Evolutionary conservation across 2,329 filamentous ascomycete species (phyloP).

Genomic region (Colletotrichum sp.): DNA sequence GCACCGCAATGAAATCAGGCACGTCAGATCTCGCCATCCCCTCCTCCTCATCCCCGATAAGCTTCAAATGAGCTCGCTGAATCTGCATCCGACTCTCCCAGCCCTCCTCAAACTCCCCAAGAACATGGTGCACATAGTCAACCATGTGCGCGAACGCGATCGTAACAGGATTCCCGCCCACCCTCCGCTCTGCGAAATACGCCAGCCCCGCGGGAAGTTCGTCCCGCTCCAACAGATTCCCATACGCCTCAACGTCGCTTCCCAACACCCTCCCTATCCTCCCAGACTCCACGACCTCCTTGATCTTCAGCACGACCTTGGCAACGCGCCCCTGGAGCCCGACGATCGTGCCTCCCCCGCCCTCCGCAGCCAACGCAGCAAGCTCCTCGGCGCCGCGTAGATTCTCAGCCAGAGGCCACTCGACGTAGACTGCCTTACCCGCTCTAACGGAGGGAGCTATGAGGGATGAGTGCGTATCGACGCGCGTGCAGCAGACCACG

Average conservation of each 20-base stretch:
- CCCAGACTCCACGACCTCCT: constrained; percentile 46
- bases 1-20: constrained; percentile 32
- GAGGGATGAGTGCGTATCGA: constrained; percentile 55
- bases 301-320: constrained; percentile 48
- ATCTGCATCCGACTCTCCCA: constrained; percentile 33
- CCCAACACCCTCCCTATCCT: constrained; percentile 58
- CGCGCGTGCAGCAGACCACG: constrained; percentile 59
- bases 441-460: constrained; percentile 51
- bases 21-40: constrained; percentile 15
- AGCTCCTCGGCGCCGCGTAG: constrained; percentile 44
- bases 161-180: constrained; percentile 50
- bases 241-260: constrained; percentile 46
- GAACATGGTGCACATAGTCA: not conserved
- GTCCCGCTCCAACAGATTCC: constrained; percentile 38
- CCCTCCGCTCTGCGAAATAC: constrained; percentile 53
- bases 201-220: constrained; percentile 35
- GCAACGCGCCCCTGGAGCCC: constrained; percentile 57
- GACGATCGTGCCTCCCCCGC: constrained; percentile 40
- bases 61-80: constrained; percentile 18
- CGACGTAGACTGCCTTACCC: constrained; percentile 59
- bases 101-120: not conserved
- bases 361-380: constrained; percentile 6
- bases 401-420: constrained; percentile 62
- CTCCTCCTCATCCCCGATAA: not conserved
- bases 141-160: constrained; percentile 43